Evolutionary conservation across 352 stramenopile species (phyloP).

Genomic region (Phytophthora pinifolia): DNA sequence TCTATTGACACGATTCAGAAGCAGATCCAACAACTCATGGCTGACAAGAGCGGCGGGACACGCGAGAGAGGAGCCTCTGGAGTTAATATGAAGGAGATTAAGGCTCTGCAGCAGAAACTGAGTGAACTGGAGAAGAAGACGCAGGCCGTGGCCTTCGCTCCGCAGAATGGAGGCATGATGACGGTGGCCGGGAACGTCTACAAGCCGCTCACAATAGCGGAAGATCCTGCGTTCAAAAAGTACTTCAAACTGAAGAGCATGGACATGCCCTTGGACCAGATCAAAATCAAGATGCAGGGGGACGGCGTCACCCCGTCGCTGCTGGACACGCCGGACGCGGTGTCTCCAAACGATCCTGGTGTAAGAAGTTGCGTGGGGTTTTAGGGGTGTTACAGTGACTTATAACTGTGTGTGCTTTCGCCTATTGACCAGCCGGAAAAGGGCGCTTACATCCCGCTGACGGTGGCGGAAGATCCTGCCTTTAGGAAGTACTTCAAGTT

Average conservation of each 20-base stretch:
- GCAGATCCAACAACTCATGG: slow-evolving; percentile 79
- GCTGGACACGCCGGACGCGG: slow-evolving; percentile 65
- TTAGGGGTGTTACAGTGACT: slow-evolving; percentile 2
- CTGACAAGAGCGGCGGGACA: slow-evolving; percentile 22
- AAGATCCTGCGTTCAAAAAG: slow-evolving; percentile 69
- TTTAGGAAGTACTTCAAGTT: slow-evolving; percentile 90
- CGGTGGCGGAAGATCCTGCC: slow-evolving; percentile 70
- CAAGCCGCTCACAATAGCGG: slow-evolving; percentile 61
- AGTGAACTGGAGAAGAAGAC: slow-evolving; percentile 75
- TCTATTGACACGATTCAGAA: slow-evolving; percentile 65
- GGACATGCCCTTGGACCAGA: slow-evolving; percentile 77
- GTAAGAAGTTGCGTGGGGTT: slow-evolving; percentile 35
- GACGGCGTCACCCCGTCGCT: slow-evolving; percentile 64
- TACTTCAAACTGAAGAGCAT: slow-evolving; percentile 88
- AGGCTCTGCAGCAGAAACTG: slow-evolving; percentile 75
- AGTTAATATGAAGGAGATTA: slow-evolving; percentile 72
- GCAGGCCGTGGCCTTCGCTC: slow-evolving; percentile 46
- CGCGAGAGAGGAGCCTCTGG: slow-evolving; percentile 39
- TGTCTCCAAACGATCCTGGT: slow-evolving; percentile 77
- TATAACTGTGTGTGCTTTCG: slow-evolving; percentile 1
- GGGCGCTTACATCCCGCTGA: slow-evolving; percentile 67
- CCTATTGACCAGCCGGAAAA: slow-evolving; percentile 45
- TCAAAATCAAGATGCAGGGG: slow-evolving; percentile 79
- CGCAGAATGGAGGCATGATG: slow-evolving; percentile 16
- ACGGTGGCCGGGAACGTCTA: slow-evolving; percentile 38